A percentile compares a stretch with the other conserved stretches of the same genome.
phyloP scores from a whole-genome alignment of 176 grass and related monocot species.

The Musa schizocarpa region DNA sequence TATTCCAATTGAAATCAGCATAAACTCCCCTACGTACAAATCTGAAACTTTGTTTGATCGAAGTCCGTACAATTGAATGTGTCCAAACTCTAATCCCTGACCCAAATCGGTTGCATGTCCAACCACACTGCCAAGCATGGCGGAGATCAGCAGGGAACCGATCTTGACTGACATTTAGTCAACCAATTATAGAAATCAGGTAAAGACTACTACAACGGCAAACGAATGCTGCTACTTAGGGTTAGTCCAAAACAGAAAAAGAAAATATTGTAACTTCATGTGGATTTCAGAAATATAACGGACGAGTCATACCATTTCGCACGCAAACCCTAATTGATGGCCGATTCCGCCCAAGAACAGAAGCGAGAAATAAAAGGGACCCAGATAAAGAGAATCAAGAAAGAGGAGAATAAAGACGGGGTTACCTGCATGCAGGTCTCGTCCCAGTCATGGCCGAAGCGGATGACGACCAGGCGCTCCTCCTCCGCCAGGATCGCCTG shows the following conservation, averaged over 20 bases:
- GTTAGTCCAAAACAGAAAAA: neutral
- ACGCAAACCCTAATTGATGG: neutral
- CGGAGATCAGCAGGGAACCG: neutral
- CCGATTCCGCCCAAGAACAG: neutral
- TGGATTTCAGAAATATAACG: neutral
- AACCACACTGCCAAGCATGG: too few species aligned
- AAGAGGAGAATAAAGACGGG: neutral
- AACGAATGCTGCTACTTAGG: neutral
- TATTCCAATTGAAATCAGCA: too few species aligned
- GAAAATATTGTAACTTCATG: neutral
- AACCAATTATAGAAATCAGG: neutral
- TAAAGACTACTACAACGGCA: too few species aligned
- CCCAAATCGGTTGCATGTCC: too few species aligned
- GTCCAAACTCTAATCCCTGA: too few species aligned
- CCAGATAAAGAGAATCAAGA: neutral
- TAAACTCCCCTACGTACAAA: too few species aligned
- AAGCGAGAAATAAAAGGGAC: neutral
- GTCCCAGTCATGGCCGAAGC: conserved; percentile 98
- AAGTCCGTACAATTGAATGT: too few species aligned
- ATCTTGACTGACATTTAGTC: neutral
- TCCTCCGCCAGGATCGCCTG: conserved; percentile 98
- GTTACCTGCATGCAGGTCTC: conserved; percentile 93
- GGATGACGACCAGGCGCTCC: conserved; percentile 97
- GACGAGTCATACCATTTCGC: neutral
- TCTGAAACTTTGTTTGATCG: too few species aligned